A percentile compares a stretch with the other conserved stretches of the same genome.
Conservation (phyloP, 192 early-diverging fungal genomes). For the Chytriomyces hyalinus region DNA sequence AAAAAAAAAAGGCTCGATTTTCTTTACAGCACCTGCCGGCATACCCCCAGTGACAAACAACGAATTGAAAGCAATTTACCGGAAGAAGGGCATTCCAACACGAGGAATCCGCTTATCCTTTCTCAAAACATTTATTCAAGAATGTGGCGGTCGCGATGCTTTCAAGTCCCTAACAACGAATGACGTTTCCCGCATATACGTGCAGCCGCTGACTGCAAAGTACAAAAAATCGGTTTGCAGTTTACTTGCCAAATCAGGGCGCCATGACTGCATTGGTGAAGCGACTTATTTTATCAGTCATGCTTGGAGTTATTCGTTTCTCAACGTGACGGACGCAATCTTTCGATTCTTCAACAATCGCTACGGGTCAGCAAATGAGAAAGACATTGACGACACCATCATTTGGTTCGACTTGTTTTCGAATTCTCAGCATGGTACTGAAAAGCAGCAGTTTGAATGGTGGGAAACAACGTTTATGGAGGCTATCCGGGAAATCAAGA, state of each 20-base stretch:
- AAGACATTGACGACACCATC: neutral
- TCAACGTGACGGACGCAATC: constrained; percentile 37
- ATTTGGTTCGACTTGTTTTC: constrained; percentile 46
- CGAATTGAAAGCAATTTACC: neutral
- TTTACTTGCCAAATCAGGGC: neutral
- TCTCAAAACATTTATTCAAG: constrained; percentile 27
- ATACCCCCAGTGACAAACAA: neutral
- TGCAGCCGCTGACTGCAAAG: constrained; percentile 6
- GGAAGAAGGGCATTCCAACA: neutral
- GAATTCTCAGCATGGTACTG: constrained; percentile 32
- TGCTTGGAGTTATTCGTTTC: constrained; percentile 39
- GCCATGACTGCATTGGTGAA: neutral
- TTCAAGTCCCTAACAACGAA: constrained; percentile 17
- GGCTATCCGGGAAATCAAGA: constrained; percentile 23
- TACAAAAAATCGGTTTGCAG: neutral
- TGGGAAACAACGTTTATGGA: constrained; percentile 29
- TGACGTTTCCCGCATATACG: constrained; percentile 13
- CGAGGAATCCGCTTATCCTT: constrained; percentile 23
- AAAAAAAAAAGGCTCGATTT: neutral
- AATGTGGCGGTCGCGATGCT: constrained; percentile 32
- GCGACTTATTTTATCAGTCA: constrained; percentile 41
- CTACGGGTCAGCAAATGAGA: neutral
- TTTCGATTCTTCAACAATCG: constrained; percentile 3
- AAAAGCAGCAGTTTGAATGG: constrained; percentile 25
- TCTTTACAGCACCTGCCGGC: neutral